Evolutionary conservation across 2,329 filamentous ascomycete species (phyloP).

Genomic region (Chaetomium globosum): DNA sequence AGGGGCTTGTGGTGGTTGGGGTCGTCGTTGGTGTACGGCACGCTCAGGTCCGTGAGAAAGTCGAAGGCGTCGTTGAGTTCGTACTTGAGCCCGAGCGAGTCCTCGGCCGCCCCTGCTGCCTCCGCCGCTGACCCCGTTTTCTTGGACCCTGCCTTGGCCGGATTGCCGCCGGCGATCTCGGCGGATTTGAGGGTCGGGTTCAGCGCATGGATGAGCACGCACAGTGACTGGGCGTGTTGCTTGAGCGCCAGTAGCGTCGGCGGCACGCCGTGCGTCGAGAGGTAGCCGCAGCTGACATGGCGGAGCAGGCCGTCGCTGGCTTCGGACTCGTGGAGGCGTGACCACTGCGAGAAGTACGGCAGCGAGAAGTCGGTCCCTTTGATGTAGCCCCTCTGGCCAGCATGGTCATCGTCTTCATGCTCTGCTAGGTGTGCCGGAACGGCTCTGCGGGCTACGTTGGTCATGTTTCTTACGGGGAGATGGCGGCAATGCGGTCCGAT

Average conservation of each 20-base stretch:
- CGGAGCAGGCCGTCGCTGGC: slow-evolving; percentile 43
- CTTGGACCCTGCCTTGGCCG: not conserved
- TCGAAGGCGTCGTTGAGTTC: slow-evolving; percentile 56
- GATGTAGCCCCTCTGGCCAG: slow-evolving; percentile 44
- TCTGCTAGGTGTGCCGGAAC: slow-evolving; percentile 34
- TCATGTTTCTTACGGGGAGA: slow-evolving; percentile 15
- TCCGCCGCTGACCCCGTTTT: no score
- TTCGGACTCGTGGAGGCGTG: slow-evolving; percentile 41
- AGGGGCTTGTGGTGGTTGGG: slow-evolving; percentile 52
- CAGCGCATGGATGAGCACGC: slow-evolving; percentile 55
- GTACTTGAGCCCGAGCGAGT: slow-evolving; percentile 39
- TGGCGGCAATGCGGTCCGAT: not conserved
- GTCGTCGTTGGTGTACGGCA: slow-evolving; percentile 54
- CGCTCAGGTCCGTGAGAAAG: slow-evolving; percentile 56
- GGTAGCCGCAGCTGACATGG: slow-evolving; percentile 60
- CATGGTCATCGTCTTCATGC: slow-evolving; percentile 37
- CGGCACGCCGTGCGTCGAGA: slow-evolving; percentile 55
- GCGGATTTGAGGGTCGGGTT: slow-evolving; percentile 44
- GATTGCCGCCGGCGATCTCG: slow-evolving; percentile 38
- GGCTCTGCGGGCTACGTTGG: slow-evolving; percentile 6
- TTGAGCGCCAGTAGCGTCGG: slow-evolving; percentile 62
- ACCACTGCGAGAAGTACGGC: slow-evolving; percentile 47
- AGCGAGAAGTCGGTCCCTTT: slow-evolving; percentile 47
- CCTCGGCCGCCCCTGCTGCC: not conserved
- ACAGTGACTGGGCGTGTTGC: slow-evolving; percentile 61